Base-by-base conservation (phyloP, 1,284 basidiomycete species). In the Moesziomyces parantarcticus region DNA sequence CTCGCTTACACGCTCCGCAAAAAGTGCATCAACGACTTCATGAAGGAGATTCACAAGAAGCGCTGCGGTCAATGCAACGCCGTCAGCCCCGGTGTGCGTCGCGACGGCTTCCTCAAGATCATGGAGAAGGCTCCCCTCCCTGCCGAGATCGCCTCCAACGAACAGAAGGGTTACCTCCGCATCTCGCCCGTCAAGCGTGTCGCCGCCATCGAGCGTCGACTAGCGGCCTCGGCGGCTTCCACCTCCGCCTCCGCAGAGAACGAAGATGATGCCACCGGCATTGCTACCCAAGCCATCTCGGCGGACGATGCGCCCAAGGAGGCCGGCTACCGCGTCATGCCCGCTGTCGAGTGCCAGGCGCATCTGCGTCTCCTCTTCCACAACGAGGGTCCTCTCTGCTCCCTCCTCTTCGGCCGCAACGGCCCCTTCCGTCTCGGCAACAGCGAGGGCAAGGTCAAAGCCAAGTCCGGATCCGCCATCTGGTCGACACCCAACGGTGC, bases 81-180 rank as follows among this genome's bases (percentile, higher is more conserved):
- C 91, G 95, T 84, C 86, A 90, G 88, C 2, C 93, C 93, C 81
- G 92, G 92, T 0, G 92, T 93, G 85, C 90, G 95, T 62, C 97
- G 95, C 84, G 97, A 99, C 83, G 94, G 93, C 1, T 88, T 92
- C 81, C 92, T 93, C 62, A 98, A 97, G 86, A 89, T 99, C 70
- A 91, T 98, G 83, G 95, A 98, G 47, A 70, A 64, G 59, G 58
- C 70, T 16, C 65, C 65, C 7, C 34, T 50, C 11, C 44, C 58
- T 13, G 56, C 51, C 25, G 70, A 68, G 45, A 58, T 66, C 21
- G 70, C 65, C 20, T 56, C 60, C 44, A 73, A 63, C 43, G 70
- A 73, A 26, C 60, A 65, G 23, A 58, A 58, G 41, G 70, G 70
- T 14, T 68, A 64, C 50, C 47, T 58, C 14, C 56, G 61, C 46